Percentiles rank a stretch among this genome's conserved stretches.
Evolutionary conservation across 1,284 basidiomycete genomes (phyloP).

Genomic region (Mixia osmundae): DNA sequence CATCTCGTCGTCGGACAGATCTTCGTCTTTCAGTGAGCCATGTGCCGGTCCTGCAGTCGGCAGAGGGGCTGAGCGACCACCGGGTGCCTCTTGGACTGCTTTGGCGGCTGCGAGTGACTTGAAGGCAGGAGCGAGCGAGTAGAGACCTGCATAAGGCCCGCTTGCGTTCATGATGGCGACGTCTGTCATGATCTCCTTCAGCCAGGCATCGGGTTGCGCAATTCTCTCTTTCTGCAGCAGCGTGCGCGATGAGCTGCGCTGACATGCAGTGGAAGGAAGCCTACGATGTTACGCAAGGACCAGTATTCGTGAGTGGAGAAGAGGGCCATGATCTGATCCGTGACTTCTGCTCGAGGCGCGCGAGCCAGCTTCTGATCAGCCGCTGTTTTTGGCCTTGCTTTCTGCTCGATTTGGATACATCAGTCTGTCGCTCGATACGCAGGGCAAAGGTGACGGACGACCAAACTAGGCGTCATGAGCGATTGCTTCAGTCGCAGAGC

Average conservation of each 20-base stretch:
- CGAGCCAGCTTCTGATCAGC: conserved; percentile 40
- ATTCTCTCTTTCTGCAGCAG: conserved; percentile 37
- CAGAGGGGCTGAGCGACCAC: too few species aligned
- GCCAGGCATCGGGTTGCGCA: conserved; percentile 73
- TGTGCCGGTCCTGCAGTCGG: too few species aligned
- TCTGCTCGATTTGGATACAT: conserved; percentile 5
- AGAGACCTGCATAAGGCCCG: conserved; percentile 34
- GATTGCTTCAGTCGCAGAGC: conserved; percentile 10
- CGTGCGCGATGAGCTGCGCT: not conserved
- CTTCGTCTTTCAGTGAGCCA: too few species aligned
- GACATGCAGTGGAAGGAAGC: not conserved
- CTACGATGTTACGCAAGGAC: conserved; percentile 44
- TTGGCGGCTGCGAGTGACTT: too few species aligned
- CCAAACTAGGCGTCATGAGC: conserved; percentile 15
- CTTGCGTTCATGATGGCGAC: conserved; percentile 58
- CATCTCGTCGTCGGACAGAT: too few species aligned
- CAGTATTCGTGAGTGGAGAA: conserved; percentile 62
- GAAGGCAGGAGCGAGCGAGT: conserved; percentile 19
- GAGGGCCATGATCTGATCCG: conserved; percentile 56
- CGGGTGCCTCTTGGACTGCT: too few species aligned
- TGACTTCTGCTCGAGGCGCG: conserved; percentile 65
- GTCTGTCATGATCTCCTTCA: conserved; percentile 62
- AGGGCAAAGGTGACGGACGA: conserved; percentile 9
- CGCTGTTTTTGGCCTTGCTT: conserved; percentile 11
- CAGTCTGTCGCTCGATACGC: too few species aligned